Evolutionary conservation across 345 rosid genomes (phyloP).

Genomic region (Corchorus olitorius): DNA sequence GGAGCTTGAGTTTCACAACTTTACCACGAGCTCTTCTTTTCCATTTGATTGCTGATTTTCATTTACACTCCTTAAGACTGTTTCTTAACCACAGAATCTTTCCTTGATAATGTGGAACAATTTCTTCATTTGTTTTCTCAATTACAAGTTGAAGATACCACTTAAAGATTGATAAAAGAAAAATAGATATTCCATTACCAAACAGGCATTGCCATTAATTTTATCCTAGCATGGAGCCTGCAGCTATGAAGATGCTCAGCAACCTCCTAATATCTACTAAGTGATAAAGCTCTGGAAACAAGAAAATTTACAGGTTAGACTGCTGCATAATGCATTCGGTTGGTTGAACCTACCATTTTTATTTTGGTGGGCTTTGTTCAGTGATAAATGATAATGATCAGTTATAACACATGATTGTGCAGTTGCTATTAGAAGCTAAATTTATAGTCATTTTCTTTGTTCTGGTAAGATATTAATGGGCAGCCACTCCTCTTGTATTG

Average conservation of each 20-base stretch:
- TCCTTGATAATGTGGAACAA: no score
- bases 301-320: conserved; percentile 11
- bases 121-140: not conserved
- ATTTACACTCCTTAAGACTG: not conserved
- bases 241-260: conserved; percentile 4
- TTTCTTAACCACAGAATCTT: conserved; percentile 3
- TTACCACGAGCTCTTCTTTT: not conserved
- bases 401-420: not conserved
- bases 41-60: not conserved
- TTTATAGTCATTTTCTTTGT: not conserved
- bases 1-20: not conserved
- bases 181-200: not conserved
- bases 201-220: not conserved
- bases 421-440: conserved; percentile 7
- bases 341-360: not conserved
- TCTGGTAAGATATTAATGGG: conserved; percentile 16
- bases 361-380: not conserved
- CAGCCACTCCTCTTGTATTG: not conserved
- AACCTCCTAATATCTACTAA: not conserved
- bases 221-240: not conserved
- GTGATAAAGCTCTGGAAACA: not conserved
- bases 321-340: conserved; percentile 3
- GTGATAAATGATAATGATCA: not conserved
- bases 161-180: not conserved
- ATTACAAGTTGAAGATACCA: not conserved